Evolutionary conservation across 345 rosid species (phyloP), one percentile per base, ranked within the genome.

Genomic region (Sisymbrium altissimum): DNA sequence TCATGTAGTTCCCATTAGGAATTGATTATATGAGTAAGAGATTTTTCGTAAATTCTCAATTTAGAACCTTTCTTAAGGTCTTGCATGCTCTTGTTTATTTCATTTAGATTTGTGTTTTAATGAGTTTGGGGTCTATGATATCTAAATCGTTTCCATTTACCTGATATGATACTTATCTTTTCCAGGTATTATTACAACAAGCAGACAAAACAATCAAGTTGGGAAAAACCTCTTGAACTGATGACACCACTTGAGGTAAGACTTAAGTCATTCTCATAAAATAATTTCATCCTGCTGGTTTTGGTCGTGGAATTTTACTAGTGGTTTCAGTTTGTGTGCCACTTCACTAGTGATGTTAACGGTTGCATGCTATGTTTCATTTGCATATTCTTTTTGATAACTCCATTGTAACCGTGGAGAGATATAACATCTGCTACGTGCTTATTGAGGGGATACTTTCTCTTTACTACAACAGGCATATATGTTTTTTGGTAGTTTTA

Each of bases 161-260:
- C 64, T 71, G 53, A 67, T 8, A 38, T 27, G 3, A 61, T 68
- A 35, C 44, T 48, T 57, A 23, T 32, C 11, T 64, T 75, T 67
- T 71, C 21, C 84, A 94, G 98, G 81, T 94, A 94, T 83, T 94
- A 94, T 81, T 91, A 88, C 80, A 94, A 94, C 83, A 94, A 86
- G 87, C 90, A 70, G 89, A 88, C 97, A 44, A 87, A 86, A 70
- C 96, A 91, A 78, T 94, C 98, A 75, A 88, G 93, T 79, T 94
- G 98, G 98, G 98, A 94, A 78, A 94, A 94, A 82, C 98, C 98
- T 30, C 66, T 80, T 70, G 98, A 94, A 72, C 81, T 94, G 83
- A 94, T 94, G 98, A 87, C 97, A 68, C 88, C 98, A 45, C 81
- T 94, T 58, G 98, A 94, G 98, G 98, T 91, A 75, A 84, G 89